phyloP scores from a whole-genome alignment of 805 yeast genomes.

The Wickerhamiella galacta region DNA sequence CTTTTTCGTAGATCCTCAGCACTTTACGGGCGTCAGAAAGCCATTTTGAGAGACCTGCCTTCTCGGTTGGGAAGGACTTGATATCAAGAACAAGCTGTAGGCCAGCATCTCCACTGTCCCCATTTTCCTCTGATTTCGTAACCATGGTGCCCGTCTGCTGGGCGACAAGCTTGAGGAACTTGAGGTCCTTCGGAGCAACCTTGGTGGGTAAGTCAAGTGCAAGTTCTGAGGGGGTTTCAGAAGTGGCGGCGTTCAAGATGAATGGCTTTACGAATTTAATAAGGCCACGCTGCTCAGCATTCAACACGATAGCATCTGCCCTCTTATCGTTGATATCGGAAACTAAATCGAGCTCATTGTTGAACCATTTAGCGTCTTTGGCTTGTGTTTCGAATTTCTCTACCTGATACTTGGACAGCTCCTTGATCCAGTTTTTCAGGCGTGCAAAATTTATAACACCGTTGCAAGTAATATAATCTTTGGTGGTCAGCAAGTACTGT shows the following conservation, averaged over 20 bases:
- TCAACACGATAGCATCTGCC: constrained; percentile 43
- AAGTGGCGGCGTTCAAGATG: constrained; percentile 23
- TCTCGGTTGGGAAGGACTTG: constrained; percentile 56
- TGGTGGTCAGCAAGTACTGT: constrained; percentile 50
- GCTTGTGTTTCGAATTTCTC: constrained; percentile 69
- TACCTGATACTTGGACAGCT: constrained; percentile 62
- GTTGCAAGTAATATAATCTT: constrained; percentile 69
- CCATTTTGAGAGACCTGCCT: constrained; percentile 31
- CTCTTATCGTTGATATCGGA: constrained; percentile 32
- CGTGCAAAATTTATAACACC: constrained; percentile 69
- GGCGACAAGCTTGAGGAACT: constrained; percentile 16
- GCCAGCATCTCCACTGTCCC: constrained; percentile 1
- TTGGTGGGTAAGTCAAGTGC: constrained; percentile 10
- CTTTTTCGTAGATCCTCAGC: constrained; percentile 25
- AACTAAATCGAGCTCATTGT: constrained; percentile 47
- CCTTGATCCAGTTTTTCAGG: constrained; percentile 57
- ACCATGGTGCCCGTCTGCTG: constrained; percentile 15
- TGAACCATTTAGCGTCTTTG: constrained; percentile 83
- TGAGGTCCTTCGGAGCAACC: constrained; percentile 12
- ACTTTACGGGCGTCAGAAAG: constrained; percentile 7
- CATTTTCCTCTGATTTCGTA: constrained; percentile 10
- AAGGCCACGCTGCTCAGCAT: constrained; percentile 45
- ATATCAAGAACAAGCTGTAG: constrained; percentile 24
- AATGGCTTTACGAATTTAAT: constrained; percentile 33
- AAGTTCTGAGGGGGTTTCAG: constrained; percentile 8